A percentile compares a stretch with the other conserved stretches of the same genome.
Conservation (phyloP, 768 basidiomycete genomes). For the Leccinellum luteum region DNA sequence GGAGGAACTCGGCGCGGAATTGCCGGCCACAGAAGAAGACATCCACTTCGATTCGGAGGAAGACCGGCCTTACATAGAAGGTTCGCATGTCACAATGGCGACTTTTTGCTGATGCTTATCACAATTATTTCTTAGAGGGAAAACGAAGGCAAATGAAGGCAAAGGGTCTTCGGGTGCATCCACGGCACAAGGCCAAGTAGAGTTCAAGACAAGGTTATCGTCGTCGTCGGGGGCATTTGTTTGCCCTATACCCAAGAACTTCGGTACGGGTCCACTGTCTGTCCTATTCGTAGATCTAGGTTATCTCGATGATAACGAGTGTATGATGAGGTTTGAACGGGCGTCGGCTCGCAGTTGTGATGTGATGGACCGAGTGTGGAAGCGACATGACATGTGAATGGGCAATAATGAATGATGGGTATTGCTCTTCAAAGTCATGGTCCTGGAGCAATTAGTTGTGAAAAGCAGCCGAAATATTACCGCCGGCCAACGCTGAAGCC, state of each 20-base stretch:
- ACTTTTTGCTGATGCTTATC: background rate
- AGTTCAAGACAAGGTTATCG: constrained; percentile 19
- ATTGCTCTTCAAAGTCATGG: background rate
- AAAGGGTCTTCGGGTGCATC: constrained; percentile 66
- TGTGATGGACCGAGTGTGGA: background rate
- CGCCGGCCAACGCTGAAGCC: background rate
- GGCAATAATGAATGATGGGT: background rate
- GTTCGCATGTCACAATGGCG: constrained; percentile 42
- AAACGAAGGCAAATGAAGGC: constrained; percentile 76
- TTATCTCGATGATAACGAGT: constrained; percentile 1
- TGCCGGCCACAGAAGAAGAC: constrained; percentile 29
- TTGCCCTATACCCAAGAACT: constrained; percentile 3
- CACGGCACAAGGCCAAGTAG: constrained; percentile 40
- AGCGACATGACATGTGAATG: background rate
- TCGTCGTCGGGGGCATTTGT: background rate
- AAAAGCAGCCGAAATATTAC: background rate
- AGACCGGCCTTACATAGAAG: constrained; percentile 75
- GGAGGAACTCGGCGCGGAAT: constrained; percentile 24
- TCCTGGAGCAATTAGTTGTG: background rate
- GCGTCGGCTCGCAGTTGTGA: background rate
- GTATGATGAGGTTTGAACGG: constrained; percentile 8
- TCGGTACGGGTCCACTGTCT: background rate
- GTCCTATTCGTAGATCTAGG: background rate
- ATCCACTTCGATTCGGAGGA: constrained; percentile 71
- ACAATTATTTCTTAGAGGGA: constrained; percentile 45